These are phyloP conservation scores for Sugiyamaella chiloensis DNA, from an alignment of 805 yeast species.

Conservation along the genomic window DNA sequence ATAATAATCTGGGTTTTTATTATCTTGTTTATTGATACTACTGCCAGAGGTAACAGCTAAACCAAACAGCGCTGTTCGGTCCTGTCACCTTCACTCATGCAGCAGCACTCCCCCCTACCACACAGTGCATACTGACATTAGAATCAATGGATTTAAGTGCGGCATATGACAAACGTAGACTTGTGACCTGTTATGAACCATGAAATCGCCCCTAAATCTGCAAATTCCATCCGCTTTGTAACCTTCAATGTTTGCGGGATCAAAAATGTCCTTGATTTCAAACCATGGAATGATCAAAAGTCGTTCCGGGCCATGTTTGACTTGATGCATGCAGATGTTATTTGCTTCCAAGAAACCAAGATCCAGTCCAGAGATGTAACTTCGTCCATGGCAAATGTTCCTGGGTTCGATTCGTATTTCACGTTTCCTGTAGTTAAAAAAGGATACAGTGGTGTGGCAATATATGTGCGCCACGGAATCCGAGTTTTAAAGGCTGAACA, in stretches of 20 bases:
- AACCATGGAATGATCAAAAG: conserved; percentile 69
- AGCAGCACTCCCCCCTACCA: too few relatives aligned
- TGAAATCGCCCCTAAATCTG: background rate
- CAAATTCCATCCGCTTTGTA: conserved; percentile 42
- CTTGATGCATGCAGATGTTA: conserved; percentile 62
- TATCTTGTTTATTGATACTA: too few relatives aligned
- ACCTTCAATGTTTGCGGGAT: conserved; percentile 85
- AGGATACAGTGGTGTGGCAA: conserved; percentile 92
- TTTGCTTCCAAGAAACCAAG: conserved; percentile 87
- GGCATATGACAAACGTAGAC: too few relatives aligned
- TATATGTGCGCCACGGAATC: conserved; percentile 57
- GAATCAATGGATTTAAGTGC: conserved; percentile 21
- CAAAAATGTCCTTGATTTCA: conserved; percentile 73
- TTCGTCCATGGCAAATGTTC: conserved; percentile 47
- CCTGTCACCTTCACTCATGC: too few relatives aligned
- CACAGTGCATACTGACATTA: conserved; percentile 5
- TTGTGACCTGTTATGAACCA: background rate
- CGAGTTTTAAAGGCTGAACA: conserved; percentile 77
- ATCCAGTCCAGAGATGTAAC: conserved; percentile 50
- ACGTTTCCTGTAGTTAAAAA: conserved; percentile 64
- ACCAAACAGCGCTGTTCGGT: too few relatives aligned
- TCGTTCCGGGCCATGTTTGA: conserved; percentile 45
- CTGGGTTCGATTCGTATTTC: conserved; percentile 61
- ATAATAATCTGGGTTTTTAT: too few relatives aligned
- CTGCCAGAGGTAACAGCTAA: too few relatives aligned